Percentiles rank a stretch among this genome's conserved stretches.
These are phyloP conservation scores for Incumbomyces lentus DNA, from an alignment of 2,329 filamentous ascomycete genomes.

Conservation along the genomic window DNA sequence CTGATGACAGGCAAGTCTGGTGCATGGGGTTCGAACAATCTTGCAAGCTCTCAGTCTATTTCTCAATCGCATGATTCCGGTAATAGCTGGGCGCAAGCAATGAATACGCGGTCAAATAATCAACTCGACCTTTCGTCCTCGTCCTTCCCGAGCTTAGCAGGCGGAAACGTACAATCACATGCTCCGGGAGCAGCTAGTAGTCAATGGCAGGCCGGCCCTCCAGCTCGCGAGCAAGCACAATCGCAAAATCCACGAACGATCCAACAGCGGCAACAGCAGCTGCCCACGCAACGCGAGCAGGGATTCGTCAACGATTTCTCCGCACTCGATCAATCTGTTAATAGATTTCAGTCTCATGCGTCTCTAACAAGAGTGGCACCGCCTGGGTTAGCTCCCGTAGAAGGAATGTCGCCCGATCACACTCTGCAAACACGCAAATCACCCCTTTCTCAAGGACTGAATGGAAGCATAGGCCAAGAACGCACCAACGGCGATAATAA, in stretches of 20 bases:
- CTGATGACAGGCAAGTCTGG: constrained; percentile 17
- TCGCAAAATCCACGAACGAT: not conserved
- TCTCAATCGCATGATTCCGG: constrained; percentile 15
- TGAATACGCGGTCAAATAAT: constrained; percentile 15
- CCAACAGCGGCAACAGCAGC: constrained; percentile 9
- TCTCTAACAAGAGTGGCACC: constrained; percentile 13
- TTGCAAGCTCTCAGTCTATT: constrained; percentile 12
- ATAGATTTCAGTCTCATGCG: constrained; percentile 12
- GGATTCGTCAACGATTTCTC: constrained; percentile 17
- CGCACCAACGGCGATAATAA: constrained; percentile 25
- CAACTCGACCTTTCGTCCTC: constrained; percentile 21
- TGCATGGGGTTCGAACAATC: constrained; percentile 17
- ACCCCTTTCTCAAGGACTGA: constrained; percentile 32
- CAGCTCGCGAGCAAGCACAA: constrained; percentile 9
- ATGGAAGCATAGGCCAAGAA: constrained; percentile 33
- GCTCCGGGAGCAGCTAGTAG: constrained; percentile 14
- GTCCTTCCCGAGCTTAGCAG: constrained; percentile 19
- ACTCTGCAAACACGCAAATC: constrained; percentile 23
- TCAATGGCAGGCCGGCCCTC: constrained; percentile 21
- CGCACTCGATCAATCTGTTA: constrained; percentile 17
- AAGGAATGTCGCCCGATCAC: constrained; percentile 6
- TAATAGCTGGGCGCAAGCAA: constrained; percentile 19
- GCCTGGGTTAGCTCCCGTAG: constrained; percentile 13
- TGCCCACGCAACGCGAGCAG: constrained; percentile 12
- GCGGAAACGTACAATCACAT: constrained; percentile 11